Percentiles rank a stretch among this genome's conserved stretches.
Conservation (phyloP, 345 rosid genomes). For the Salix exigua region DNA sequence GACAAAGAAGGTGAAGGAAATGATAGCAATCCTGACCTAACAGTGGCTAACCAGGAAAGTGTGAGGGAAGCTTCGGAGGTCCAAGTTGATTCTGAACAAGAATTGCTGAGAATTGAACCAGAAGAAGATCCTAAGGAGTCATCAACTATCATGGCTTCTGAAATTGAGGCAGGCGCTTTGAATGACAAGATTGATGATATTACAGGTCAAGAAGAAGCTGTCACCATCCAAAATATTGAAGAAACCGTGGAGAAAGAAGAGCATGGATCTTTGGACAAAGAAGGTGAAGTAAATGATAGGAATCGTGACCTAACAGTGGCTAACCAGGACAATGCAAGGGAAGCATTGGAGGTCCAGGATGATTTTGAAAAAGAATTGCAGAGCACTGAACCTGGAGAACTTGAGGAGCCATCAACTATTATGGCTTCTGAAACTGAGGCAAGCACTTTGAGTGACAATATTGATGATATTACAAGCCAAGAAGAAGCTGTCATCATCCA, state of each 20-base stretch:
- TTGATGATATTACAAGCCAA: background rate
- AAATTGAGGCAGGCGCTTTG: background rate
- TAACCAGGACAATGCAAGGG: background rate
- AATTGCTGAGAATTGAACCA: background rate
- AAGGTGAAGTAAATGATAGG: background rate
- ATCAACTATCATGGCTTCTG: background rate
- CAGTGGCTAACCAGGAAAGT: background rate
- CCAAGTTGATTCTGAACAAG: too few species aligned
- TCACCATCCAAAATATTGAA: constrained; percentile 6
- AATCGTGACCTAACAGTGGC: background rate
- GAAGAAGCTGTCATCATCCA: constrained; percentile 4
- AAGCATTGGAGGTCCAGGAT: background rate
- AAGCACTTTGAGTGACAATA: background rate
- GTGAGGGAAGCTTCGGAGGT: background rate
- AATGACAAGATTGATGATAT: background rate
- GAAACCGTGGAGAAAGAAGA: background rate
- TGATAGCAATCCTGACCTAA: background rate
- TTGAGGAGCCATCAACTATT: background rate
- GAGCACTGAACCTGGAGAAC: background rate
- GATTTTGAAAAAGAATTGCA: too few species aligned
- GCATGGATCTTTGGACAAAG: background rate
- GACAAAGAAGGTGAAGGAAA: background rate
- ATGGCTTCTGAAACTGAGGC: constrained; percentile 1
- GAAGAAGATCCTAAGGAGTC: constrained; percentile 7
- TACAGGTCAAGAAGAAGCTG: background rate